phyloP scores from a whole-genome alignment of 2,329 filamentous ascomycete species.

The Penicillium oxalicum region DNA sequence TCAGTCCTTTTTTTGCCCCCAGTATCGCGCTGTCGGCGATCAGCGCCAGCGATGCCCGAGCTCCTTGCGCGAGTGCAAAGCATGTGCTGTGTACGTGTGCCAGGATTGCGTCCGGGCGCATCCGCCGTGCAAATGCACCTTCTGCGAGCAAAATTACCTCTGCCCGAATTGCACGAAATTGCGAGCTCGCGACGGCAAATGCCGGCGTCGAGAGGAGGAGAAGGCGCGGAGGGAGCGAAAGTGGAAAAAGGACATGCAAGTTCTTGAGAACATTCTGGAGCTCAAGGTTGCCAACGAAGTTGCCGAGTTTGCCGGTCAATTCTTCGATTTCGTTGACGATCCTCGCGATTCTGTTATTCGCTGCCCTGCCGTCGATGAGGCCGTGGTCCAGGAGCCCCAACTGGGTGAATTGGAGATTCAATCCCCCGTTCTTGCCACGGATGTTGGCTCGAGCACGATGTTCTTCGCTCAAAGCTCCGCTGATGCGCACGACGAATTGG shows the following conservation, averaged over 20 bases:
- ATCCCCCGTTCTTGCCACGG: background rate
- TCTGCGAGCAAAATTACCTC: slow-evolving; percentile 39
- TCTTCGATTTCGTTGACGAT: slow-evolving; percentile 30
- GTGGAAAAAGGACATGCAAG: slow-evolving; percentile 38
- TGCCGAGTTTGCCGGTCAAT: slow-evolving; percentile 38
- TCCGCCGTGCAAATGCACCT: slow-evolving; percentile 41
- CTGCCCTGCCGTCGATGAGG: slow-evolving; percentile 3
- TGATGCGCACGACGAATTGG: slow-evolving; percentile 11
- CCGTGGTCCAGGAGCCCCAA: background rate
- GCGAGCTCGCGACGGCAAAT: slow-evolving; percentile 36
- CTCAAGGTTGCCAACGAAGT: slow-evolving; percentile 39
- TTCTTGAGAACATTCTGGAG: slow-evolving; percentile 36
- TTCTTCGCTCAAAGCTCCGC: slow-evolving; percentile 8
- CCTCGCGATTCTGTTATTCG: background rate
- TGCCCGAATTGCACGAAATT: slow-evolving; percentile 41
- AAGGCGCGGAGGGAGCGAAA: slow-evolving; percentile 34
- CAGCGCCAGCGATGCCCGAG: slow-evolving; percentile 42
- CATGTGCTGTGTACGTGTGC: slow-evolving; percentile 43
- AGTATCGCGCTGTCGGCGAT: slow-evolving; percentile 39
- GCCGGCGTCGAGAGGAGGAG: slow-evolving; percentile 36
- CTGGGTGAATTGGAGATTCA: background rate
- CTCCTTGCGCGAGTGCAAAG: slow-evolving; percentile 40
- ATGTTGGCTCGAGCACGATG: slow-evolving; percentile 3
- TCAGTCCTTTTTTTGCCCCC: slow-evolving; percentile 45
- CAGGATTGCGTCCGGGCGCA: slow-evolving; percentile 38